Base-by-base conservation (phyloP, 2,329 filamentous ascomycete genomes). In the Fulvia fulva region DNA sequence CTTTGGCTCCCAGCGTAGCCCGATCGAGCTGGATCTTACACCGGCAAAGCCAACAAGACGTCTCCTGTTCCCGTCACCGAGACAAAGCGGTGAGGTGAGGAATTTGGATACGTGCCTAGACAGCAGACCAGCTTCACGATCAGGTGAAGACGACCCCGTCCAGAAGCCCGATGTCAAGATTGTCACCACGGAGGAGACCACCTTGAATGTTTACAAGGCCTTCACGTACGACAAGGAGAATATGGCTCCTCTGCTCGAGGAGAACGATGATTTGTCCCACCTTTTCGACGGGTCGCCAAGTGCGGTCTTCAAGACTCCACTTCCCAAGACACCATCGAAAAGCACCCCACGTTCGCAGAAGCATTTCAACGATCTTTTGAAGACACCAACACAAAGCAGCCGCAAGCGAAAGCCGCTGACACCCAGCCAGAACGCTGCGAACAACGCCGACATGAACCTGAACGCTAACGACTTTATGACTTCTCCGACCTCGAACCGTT, bases 41-140 rank as follows among this genome's bases (percentile, higher is more conserved):
- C 83, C 83, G 2, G 53, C 37, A 47, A 84, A 79, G 67, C 80
- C 83, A 22, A 91, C 88, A 0, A 81, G 88, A 60, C 81, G 90
- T 58, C 74, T 92, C 2, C 78, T 94, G 0, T 94, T 94, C 68
- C 88, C 90, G 0, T 91, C 88, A 0, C 89, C 89, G 1, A 81
- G 86, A 45, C 88, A 87, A 63, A 82, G 85, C 28, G 83, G 81
- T 34, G 78, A 83, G 47, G 75, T 81, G 1, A 90, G 85, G 69
- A 81, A 83, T 22, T 77, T 90, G 2, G 81, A 62, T 47, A 56
- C 57, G 22, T 34, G 57, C 11, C 50, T 57, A 23, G 63, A 56
- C 30, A 53, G 57, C 37, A 45, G 59, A 14, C 57, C 51, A 44
- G 41, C 30, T 49, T 49, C 52, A 44, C 49, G 34, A 12, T 46